Percentiles rank a stretch among this genome's conserved stretches.
Conservation (phyloP, 257 asterid genomes). For the Cordia subcordata region DNA sequence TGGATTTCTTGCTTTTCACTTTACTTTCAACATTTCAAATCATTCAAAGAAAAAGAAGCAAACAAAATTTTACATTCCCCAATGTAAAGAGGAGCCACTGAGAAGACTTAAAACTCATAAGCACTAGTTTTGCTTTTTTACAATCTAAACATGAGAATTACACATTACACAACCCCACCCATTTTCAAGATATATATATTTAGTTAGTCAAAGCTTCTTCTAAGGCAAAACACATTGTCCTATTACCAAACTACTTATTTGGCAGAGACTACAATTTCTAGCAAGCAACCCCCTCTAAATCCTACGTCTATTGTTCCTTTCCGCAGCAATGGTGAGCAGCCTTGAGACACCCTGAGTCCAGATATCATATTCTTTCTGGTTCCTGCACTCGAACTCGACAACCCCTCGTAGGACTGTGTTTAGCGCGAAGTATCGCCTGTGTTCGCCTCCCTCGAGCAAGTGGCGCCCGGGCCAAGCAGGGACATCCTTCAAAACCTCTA, state of each 20-base stretch:
- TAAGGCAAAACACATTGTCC: conserved; percentile 4
- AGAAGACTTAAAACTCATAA: conserved; percentile 17
- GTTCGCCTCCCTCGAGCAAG: conserved; percentile 77
- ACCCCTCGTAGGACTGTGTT: conserved; percentile 73
- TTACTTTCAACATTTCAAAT: conserved; percentile 27
- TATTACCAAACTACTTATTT: conserved; percentile 13
- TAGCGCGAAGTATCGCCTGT: conserved; percentile 71
- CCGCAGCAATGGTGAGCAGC: conserved; percentile 68
- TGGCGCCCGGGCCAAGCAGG: conserved; percentile 99
- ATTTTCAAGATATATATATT: conserved; percentile 18
- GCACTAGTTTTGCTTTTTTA: conserved; percentile 16
- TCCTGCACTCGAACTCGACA: conserved; percentile 83
- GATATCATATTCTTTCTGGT: conserved; percentile 76
- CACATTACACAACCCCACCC: conserved; percentile 42
- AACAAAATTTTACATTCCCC: conserved; percentile 33
- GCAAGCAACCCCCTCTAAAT: conserved; percentile 18
- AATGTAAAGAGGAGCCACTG: conserved; percentile 32
- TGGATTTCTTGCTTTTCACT: conserved; percentile 54
- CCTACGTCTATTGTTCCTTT: conserved; percentile 56
- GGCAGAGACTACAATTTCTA: background rate
- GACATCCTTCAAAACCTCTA: conserved; percentile 69
- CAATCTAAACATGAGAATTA: conserved; percentile 18
- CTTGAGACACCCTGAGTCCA: conserved; percentile 98
- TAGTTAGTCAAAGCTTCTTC: conserved; percentile 20
- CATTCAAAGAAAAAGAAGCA: conserved; percentile 8